Base-by-base conservation (phyloP, 495 filamentous ascomycete species). In the Penicillium canariense region DNA sequence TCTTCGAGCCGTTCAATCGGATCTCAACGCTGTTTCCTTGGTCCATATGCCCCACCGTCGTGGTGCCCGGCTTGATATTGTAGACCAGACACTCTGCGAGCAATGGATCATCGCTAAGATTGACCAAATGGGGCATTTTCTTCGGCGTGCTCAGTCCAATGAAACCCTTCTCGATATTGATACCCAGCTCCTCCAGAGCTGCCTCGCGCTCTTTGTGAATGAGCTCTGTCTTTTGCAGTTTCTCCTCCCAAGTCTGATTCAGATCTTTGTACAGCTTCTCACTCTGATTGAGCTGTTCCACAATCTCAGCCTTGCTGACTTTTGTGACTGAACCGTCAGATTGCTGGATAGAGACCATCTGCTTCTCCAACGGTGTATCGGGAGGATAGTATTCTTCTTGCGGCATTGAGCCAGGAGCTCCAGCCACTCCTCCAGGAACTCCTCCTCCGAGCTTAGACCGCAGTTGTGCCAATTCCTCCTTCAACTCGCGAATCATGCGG, bases 241-340 rank as follows among this genome's bases (percentile, higher is more conserved):
- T 96, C 72, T 99, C 83, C 74, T 99, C 94, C 94, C 94, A 99
- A 0, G 94, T 97, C 75, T 97, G 92, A 61, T 99, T 99, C 32
- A 99, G 84, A 69, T 99, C 94, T 50, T 88, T 84, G 68, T 97
- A 88, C 6, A 99, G 79, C 74, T 99, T 99, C 73, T 99, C 94
- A 55, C 88, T 92, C 62, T 97, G 92, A 58, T 84, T 89, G 20
- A 99, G 81, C 70, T 97, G 94, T 68, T 99, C 94, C 12, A 89
- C 90, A 67, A 99, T 97, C 68, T 99, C 94, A 1, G 95, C 94
- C 66, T 97, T 99, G 56, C 92, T 96, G 55, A 99, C 95, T 64
- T 93, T 91, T 72, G 95, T 97, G 58, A 97, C 75, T 2, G 80
- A 82, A 18, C 94, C 94, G 69, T 97, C 94, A 0, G 88, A 56